Percentiles rank a stretch among this genome's conserved stretches.
These are phyloP conservation scores for Wickerhamomyces canadensis DNA, from an alignment of 805 yeast genomes.

Conservation along the genomic window DNA sequence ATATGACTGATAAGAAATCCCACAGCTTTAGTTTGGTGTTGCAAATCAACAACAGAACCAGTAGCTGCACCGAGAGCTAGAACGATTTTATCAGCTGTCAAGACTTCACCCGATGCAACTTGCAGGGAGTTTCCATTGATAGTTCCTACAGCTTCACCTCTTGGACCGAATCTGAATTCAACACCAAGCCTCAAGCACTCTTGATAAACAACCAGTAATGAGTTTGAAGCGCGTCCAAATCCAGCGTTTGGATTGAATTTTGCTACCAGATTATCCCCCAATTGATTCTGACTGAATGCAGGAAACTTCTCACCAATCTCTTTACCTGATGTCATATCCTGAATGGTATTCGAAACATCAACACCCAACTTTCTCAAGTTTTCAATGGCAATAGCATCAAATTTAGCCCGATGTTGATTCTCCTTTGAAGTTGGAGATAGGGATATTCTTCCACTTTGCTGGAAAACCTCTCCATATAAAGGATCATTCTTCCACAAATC, in stretches of 20 bases:
- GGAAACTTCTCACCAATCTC: constrained; percentile 25
- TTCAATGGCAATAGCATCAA: constrained; percentile 32
- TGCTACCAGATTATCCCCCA: constrained; percentile 23
- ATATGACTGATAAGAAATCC: constrained; percentile 36
- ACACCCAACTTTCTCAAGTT: constrained; percentile 25
- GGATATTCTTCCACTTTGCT: constrained; percentile 38
- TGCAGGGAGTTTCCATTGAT: constrained; percentile 14
- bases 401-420: constrained; percentile 30
- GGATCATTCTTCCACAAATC: constrained; percentile 32
- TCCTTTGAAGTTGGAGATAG: constrained; percentile 25
- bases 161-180: constrained; percentile 28
- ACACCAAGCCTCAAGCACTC: constrained; percentile 29
- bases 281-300: constrained; percentile 21
- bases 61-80: constrained; percentile 35
- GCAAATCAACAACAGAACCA: constrained; percentile 30
- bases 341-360: constrained; percentile 23
- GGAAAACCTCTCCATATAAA: constrained; percentile 27
- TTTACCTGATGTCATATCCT: constrained; percentile 25
- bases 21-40: constrained; percentile 28
- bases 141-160: constrained; percentile 22
- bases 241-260: constrained; percentile 38
- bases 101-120: constrained; percentile 23
- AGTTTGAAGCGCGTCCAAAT: constrained; percentile 35
- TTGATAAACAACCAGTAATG: constrained; percentile 28
- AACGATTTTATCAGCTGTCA: constrained; percentile 26